Evolutionary conservation across 2,329 filamentous ascomycete species (phyloP).

Genomic region (Endothia cerciana): DNA sequence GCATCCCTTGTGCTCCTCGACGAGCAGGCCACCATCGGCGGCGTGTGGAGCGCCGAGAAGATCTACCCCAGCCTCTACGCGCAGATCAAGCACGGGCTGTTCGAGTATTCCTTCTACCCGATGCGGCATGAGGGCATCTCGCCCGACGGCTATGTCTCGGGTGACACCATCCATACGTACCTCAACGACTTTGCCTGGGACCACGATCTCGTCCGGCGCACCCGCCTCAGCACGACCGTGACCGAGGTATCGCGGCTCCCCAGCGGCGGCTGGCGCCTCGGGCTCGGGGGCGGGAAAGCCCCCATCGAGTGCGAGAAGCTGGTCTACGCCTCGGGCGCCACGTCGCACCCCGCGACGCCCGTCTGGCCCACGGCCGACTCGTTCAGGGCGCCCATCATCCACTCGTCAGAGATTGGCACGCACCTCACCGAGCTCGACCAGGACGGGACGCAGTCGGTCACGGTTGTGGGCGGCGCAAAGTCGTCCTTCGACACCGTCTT

Average conservation of each 20-base stretch:
- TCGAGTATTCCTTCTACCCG: conserved; percentile 44
- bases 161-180: conserved; percentile 58
- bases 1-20: conserved; percentile 50
- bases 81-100: conserved; percentile 46
- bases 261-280: too few species aligned
- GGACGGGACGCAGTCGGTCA: conserved; percentile 40
- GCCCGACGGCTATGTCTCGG: conserved; percentile 52
- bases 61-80: conserved; percentile 48
- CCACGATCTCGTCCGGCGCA: conserved; percentile 52
- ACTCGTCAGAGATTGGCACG: conserved; percentile 56
- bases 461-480: conserved; percentile 64
- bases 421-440: conserved; percentile 41
- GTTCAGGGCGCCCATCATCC: conserved; percentile 60
- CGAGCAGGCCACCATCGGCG: conserved; percentile 43
- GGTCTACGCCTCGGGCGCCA: too few species aligned
- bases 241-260: too few species aligned
- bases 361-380: conserved; percentile 50
- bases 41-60: conserved; percentile 46
- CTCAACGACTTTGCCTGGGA: conserved; percentile 58
- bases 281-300: too few species aligned
- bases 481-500: conserved; percentile 68
- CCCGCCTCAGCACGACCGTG: conserved; percentile 41
- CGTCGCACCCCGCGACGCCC: conserved; percentile 54
- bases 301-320: too few species aligned
- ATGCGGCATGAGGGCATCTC: conserved; percentile 29